phyloP scores from a whole-genome alignment of 2,329 filamentous ascomycete species.

The Aspergillus viridinutans region DNA sequence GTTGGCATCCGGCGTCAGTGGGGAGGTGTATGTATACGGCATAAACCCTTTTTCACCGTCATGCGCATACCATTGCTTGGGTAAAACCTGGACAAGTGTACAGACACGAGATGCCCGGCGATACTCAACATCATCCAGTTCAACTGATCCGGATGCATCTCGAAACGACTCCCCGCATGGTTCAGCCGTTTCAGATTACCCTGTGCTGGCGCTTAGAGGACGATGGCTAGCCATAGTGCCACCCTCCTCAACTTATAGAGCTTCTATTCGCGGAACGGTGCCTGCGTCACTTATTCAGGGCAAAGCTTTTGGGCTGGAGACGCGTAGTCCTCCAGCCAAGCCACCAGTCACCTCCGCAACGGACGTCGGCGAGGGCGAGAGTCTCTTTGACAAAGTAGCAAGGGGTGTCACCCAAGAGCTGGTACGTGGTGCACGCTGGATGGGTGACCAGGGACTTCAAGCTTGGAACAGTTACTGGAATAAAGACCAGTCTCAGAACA shows the following conservation, averaged over 20 bases:
- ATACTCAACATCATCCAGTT: slow-evolving; percentile 44
- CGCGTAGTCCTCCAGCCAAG: slow-evolving; percentile 38
- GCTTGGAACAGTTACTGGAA: slow-evolving; percentile 51
- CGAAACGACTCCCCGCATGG: slow-evolving; percentile 35
- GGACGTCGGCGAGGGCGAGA: slow-evolving; percentile 46
- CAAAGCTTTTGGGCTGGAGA: slow-evolving; percentile 40
- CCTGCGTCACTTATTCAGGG: slow-evolving; percentile 30
- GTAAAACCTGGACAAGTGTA: slow-evolving; percentile 87
- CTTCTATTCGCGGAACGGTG: slow-evolving; percentile 40
- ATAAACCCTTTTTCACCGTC: slow-evolving; percentile 19
- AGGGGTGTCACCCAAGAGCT: slow-evolving; percentile 49
- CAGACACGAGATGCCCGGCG: slow-evolving; percentile 50
- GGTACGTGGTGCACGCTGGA: slow-evolving; percentile 46
- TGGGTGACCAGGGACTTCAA: slow-evolving; percentile 47
- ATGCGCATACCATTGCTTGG: slow-evolving; percentile 61
- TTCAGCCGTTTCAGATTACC: slow-evolving; percentile 26
- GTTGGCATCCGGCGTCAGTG: slow-evolving; percentile 75
- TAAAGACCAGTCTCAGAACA: slow-evolving; percentile 34
- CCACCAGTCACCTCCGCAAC: slow-evolving; percentile 43
- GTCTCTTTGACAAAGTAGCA: slow-evolving; percentile 45
- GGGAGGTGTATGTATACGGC: slow-evolving; percentile 79
- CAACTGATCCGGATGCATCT: slow-evolving; percentile 42
- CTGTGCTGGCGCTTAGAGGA: slow-evolving; percentile 42
- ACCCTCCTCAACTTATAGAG: slow-evolving; percentile 35
- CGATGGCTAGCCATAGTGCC: slow-evolving; percentile 46